Evolutionary conservation across 2,329 filamentous ascomycete species (phyloP).

Genomic region (Alternaria brassicae): DNA sequence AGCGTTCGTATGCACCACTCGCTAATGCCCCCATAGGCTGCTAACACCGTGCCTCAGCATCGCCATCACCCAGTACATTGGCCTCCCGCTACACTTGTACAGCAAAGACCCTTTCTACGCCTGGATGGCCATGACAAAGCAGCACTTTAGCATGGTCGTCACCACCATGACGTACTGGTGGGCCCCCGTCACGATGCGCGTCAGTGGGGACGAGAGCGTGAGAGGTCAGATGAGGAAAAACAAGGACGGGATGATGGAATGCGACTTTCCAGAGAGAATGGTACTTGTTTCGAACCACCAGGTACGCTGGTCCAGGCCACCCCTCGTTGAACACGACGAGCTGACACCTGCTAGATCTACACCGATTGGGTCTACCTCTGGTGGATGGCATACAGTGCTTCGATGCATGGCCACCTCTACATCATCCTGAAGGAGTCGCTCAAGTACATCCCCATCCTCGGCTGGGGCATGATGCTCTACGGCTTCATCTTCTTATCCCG

Average conservation of each 20-base stretch:
- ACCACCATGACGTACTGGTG: slow-evolving; percentile 85
- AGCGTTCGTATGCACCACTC: slow-evolving; percentile 39
- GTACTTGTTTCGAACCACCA: slow-evolving; percentile 88
- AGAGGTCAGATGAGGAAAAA: slow-evolving; percentile 74
- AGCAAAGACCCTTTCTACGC: slow-evolving; percentile 79
- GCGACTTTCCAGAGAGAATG: slow-evolving; percentile 79
- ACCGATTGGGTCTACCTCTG: slow-evolving; percentile 94
- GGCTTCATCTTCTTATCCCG: slow-evolving; percentile 93
- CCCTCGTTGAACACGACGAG: neutral
- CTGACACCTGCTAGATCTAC: slow-evolving; percentile 65
- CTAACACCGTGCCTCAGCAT: slow-evolving; percentile 49
- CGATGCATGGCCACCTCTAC: slow-evolving; percentile 84
- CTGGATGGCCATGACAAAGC: slow-evolving; percentile 87
- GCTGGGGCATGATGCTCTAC: slow-evolving; percentile 83
- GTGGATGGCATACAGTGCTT: slow-evolving; percentile 83
- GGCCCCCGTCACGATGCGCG: slow-evolving; percentile 78
- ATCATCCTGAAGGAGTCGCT: slow-evolving; percentile 90
- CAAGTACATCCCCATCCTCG: slow-evolving; percentile 81
- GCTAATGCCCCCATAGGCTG: slow-evolving; percentile 24
- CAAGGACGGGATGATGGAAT: slow-evolving; percentile 73
- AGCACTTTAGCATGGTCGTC: slow-evolving; percentile 77
- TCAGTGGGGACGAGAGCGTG: slow-evolving; percentile 83
- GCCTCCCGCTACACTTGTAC: slow-evolving; percentile 74
- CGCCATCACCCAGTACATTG: slow-evolving; percentile 73
- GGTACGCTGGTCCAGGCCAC: slow-evolving; percentile 31